phyloP scores from a whole-genome alignment of 2,329 filamentous ascomycete genomes.

The Kalaharituber pfeilii region DNA sequence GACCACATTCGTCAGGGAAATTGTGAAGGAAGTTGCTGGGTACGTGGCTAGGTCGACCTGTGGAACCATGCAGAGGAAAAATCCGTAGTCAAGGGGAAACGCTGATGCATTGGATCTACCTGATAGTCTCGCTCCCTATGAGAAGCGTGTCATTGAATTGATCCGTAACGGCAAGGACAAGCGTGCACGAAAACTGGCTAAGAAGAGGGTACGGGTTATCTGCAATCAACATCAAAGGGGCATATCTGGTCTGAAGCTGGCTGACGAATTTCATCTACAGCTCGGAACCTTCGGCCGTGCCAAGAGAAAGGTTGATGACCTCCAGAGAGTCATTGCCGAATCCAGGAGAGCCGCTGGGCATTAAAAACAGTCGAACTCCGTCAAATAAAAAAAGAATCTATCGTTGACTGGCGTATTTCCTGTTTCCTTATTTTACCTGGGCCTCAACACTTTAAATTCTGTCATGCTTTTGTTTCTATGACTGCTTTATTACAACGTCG shows the following conservation, averaged over 20 bases:
- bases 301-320: slow-evolving; percentile 99
- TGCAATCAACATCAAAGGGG: too few species aligned
- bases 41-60: slow-evolving; percentile 34
- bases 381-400: background rate
- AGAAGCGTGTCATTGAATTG: slow-evolving; percentile 97
- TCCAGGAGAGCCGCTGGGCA: slow-evolving; percentile 56
- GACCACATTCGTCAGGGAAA: slow-evolving; percentile 88
- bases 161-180: slow-evolving; percentile 99
- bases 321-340: slow-evolving; percentile 95
- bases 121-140: slow-evolving; percentile 67
- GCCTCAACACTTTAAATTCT: background rate
- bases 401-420: background rate
- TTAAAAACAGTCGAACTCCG: slow-evolving; percentile 33
- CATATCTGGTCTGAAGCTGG: too few species aligned
- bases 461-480: too few species aligned
- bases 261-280: slow-evolving; percentile 35
- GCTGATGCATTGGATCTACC: slow-evolving; percentile 3
- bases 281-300: slow-evolving; percentile 97
- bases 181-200: slow-evolving; percentile 95
- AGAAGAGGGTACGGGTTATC: slow-evolving; percentile 68
- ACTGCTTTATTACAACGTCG: too few species aligned
- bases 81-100: background rate
- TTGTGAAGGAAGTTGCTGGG: slow-evolving; percentile 97
- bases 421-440: background rate
- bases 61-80: background rate